Conservation (phyloP, 495 filamentous ascomycete genomes). For the Neurospora pannonica region DNA sequence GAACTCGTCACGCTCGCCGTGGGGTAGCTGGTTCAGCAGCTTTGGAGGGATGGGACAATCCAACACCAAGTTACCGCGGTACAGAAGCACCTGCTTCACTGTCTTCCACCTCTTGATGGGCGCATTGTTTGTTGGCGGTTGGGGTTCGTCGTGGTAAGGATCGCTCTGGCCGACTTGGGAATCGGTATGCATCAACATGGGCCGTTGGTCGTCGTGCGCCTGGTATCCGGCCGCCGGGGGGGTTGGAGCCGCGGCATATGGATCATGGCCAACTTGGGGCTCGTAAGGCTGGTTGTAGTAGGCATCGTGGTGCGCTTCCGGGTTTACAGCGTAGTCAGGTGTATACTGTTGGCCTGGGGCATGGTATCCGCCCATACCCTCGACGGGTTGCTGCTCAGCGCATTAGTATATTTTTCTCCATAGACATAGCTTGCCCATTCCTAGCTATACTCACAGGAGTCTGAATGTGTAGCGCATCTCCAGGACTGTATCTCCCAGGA, state of each 20-base stretch:
- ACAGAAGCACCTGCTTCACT: constrained; percentile 93
- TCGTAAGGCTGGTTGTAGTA: constrained; percentile 80
- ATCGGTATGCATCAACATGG: constrained; percentile 41
- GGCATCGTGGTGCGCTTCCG: constrained; percentile 74
- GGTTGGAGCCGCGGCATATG: neutral
- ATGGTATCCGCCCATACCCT: constrained; percentile 62
- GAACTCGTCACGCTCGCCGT: constrained; percentile 92
- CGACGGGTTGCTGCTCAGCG: constrained; percentile 60
- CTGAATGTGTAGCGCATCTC: constrained; percentile 60
- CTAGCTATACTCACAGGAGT: constrained; percentile 48
- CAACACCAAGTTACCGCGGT: constrained; percentile 92
- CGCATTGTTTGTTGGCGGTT: constrained; percentile 36
- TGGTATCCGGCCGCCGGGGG: constrained; percentile 47
- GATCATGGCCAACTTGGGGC: constrained; percentile 32
- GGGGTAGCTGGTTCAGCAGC: constrained; percentile 74
- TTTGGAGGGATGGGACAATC: constrained; percentile 93
- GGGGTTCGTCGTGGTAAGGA: constrained; percentile 38
- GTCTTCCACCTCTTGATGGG: constrained; percentile 93
- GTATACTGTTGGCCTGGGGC: constrained; percentile 50
- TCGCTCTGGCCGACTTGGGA: constrained; percentile 33
- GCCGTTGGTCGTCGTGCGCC: constrained; percentile 37
- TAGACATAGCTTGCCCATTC: neutral
- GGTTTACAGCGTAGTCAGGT: constrained; percentile 65
- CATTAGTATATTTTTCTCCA: constrained; percentile 4
- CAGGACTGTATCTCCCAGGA: constrained; percentile 41